These are phyloP conservation scores for Ustilago tritici DNA, from an alignment of 1,284 basidiomycete genomes.

Conservation along the genomic window DNA sequence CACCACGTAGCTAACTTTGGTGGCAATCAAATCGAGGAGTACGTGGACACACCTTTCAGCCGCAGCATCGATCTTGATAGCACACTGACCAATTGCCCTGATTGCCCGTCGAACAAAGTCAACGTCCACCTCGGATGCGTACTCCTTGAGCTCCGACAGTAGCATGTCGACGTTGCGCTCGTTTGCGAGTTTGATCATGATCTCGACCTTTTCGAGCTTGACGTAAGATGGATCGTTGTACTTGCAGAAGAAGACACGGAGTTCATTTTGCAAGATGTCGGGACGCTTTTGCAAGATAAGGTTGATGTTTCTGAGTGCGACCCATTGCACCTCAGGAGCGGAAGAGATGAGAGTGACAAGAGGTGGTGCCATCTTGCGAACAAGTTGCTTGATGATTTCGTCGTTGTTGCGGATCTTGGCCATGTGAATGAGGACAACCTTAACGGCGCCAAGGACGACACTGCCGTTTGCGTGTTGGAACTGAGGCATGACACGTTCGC, in stretches of 20 bases:
- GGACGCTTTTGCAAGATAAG: constrained; percentile 91
- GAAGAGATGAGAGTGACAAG: constrained; percentile 77
- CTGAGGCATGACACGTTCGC: constrained; percentile 96
- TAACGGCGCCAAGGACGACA: constrained; percentile 93
- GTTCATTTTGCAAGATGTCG: constrained; percentile 90
- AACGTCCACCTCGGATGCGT: constrained; percentile 96
- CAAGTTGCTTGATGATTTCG: constrained; percentile 85
- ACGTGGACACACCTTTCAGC: constrained; percentile 96
- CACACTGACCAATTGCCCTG: constrained; percentile 93
- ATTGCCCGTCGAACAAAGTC: constrained; percentile 96
- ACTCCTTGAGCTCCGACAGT: constrained; percentile 96
- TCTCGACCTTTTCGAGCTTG: constrained; percentile 97
- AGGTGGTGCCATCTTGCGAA: constrained; percentile 97
- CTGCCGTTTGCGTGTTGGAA: constrained; percentile 97
- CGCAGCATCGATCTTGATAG: constrained; percentile 91
- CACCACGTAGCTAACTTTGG: constrained; percentile 94
- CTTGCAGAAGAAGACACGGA: constrained; percentile 99
- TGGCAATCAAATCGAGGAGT: constrained; percentile 88
- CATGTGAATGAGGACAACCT: constrained; percentile 86
- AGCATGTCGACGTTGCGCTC: constrained; percentile 94
- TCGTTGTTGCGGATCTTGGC: constrained; percentile 76
- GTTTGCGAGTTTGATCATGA: constrained; percentile 93
- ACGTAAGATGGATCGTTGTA: constrained; percentile 99
- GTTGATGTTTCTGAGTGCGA: constrained; percentile 95
- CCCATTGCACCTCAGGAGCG: constrained; percentile 86